Base-by-base conservation (phyloP, 257 asterid species). In the Primulina huaijiensis region DNA sequence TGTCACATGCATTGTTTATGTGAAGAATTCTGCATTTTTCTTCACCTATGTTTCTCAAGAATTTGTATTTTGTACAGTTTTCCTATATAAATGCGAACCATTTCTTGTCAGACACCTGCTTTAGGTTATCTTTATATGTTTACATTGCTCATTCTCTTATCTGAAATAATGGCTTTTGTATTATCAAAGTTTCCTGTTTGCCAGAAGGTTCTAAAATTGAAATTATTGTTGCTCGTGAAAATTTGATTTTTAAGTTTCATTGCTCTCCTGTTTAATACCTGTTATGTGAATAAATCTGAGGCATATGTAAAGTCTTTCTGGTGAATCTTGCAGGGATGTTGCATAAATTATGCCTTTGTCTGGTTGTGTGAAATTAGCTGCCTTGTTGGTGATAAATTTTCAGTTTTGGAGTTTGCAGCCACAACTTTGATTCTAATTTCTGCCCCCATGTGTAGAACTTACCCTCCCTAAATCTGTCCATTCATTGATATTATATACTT, bases 401-500 rank as follows among this genome's bases (percentile, higher is more conserved):
- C 5, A 21, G 56, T 19, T 64, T 64, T 27, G 3, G 69, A 62
- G 37, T 62, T 34, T 16, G 31, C 30, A 10, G 69, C 69, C 69
- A 40, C 17, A 30, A 17, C 29, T 12, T 64, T 37, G 31, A 23
- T 65, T 65, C 50, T 64, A 30, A 38, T 23, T 21, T 27, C 17
- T 40, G 12, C 37, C 33, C 59, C 37, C n/a, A 65, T 38, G 12
- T n/a, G 3, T 38, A 40, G 30, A 64, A 29, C 20, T 20, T 63
- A 7, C 55, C 68, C 55, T 35, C 14, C 62, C 16, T 20, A 33
- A 64, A n/a, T 21, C 33, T 34, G 55, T 6, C 64, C 57, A 38
- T 46, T 50, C 3, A 23, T 76, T 62, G 38, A 50, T 35, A 60
- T 17, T 55, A 60, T 73, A 19, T 65, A 57, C 43, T 69, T 66